These are phyloP conservation scores for Mucor circinelloides DNA, from an alignment of 371 early-diverging fungal species.

Conservation along the genomic window DNA sequence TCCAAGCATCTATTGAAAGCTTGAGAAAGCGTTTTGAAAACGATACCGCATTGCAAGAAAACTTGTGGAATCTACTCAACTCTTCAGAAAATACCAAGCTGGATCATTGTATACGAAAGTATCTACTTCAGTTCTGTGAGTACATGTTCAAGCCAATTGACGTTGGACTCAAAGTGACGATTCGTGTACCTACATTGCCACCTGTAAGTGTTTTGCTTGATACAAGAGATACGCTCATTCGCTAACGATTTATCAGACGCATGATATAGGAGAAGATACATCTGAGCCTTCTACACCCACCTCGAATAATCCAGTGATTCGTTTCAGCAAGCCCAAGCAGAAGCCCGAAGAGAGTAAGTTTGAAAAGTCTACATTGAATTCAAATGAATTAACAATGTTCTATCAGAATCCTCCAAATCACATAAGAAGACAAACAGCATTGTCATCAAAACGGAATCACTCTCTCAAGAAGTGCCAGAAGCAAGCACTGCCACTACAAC, in stretches of 20 bases:
- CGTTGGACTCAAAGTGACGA: conserved; percentile 56
- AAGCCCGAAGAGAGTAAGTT: conserved; percentile 29
- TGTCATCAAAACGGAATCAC: conserved; percentile 20
- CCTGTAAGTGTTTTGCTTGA: conserved; percentile 11
- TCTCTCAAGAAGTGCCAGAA: neutral
- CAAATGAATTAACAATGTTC: neutral
- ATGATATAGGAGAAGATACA: conserved; percentile 16
- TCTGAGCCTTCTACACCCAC: conserved; percentile 29
- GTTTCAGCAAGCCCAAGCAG: conserved; percentile 35
- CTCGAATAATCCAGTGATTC: conserved; percentile 29
- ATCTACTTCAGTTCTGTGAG: conserved; percentile 60
- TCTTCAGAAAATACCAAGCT: conserved; percentile 37
- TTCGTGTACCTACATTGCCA: conserved; percentile 42
- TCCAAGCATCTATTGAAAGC: conserved; percentile 34
- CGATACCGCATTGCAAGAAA: conserved; percentile 38
- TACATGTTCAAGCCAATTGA: conserved; percentile 63
- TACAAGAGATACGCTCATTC: neutral
- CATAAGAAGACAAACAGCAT: conserved; percentile 22
- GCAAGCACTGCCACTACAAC: neutral
- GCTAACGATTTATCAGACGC: neutral
- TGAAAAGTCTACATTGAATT: too few relatives aligned
- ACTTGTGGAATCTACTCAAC: conserved; percentile 44
- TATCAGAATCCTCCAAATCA: conserved; percentile 14
- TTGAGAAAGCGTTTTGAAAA: conserved; percentile 42
- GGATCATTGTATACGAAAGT: conserved; percentile 60